These are phyloP conservation scores for Saccharomycopsis selenospora DNA, from an alignment of 805 yeast species.

Conservation along the genomic window DNA sequence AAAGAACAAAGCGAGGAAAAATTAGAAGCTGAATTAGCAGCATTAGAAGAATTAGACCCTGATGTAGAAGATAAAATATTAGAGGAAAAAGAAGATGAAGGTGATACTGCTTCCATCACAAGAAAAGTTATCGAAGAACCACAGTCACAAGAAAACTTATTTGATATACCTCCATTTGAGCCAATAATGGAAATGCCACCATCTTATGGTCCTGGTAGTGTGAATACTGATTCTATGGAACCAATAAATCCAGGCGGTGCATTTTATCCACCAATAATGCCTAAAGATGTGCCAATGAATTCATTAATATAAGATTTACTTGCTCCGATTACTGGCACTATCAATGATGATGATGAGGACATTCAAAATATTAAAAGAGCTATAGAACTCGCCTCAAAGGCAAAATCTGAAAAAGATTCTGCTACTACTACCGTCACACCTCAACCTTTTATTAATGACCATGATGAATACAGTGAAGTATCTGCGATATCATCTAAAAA, in stretches of 20 bases:
- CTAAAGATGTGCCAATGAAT: not conserved
- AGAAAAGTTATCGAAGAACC: too few species aligned
- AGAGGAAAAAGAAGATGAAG: too few species aligned
- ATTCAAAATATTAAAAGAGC: not conserved
- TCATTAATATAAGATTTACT: not conserved
- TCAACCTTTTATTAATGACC: not conserved
- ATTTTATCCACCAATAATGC: not conserved
- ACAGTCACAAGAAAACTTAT: not conserved
- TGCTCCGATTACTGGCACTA: not conserved
- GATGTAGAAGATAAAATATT: too few species aligned
- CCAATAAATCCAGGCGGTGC: not conserved
- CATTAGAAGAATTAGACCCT: too few species aligned
- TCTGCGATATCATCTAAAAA: slow-evolving; percentile 1
- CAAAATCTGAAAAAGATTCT: not conserved
- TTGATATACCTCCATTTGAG: not conserved
- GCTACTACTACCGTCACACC: not conserved
- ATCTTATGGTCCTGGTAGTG: not conserved
- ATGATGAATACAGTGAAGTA: not conserved
- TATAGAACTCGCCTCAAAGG: not conserved
- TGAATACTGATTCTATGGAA: not conserved
- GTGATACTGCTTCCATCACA: too few species aligned
- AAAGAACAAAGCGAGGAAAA: too few species aligned
- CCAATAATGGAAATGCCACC: too few species aligned
- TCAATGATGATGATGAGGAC: not conserved
- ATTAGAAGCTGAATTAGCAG: too few species aligned